A percentile compares a stretch with the other conserved stretches of the same genome.
phyloP scores from a whole-genome alignment of 108 stramenopile species.

The Nannochloropsis granulata region DNA sequence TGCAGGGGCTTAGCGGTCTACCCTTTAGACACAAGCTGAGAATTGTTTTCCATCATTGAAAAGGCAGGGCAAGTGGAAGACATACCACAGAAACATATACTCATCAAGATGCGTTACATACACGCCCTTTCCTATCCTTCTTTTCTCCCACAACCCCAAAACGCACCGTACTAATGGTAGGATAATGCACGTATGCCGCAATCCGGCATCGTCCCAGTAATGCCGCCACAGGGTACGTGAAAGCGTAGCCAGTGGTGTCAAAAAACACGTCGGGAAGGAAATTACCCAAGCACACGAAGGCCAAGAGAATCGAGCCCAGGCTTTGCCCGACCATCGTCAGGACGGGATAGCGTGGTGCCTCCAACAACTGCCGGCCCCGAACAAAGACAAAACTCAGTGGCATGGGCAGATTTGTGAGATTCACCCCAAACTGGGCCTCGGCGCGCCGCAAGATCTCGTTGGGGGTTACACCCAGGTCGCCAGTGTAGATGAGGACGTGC shows the following conservation, averaged over 20 bases:
- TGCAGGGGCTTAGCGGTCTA: no score
- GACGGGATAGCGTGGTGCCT: conserved; percentile 40
- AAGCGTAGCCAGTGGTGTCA: conserved; percentile 90
- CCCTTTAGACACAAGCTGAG: no score
- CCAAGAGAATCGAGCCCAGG: conserved; percentile 59
- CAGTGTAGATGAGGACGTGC: conserved; percentile 57
- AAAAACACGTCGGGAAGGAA: conserved; percentile 62
- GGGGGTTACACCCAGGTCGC: conserved; percentile 42
- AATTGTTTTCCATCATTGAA: no score
- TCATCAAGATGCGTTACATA: neutral
- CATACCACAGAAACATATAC: neutral
- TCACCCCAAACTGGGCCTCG: conserved; percentile 29
- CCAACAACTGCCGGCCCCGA: conserved; percentile 28
- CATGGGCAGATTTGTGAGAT: conserved; percentile 8
- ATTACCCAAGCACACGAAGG: conserved; percentile 44
- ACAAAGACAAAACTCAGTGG: conserved; percentile 50
- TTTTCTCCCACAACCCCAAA: no score
- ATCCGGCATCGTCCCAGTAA: conserved; percentile 47
- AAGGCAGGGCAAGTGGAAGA: neutral
- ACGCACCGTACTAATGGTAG: conserved; percentile 69
- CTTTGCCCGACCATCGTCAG: conserved; percentile 75
- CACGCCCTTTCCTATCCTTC: no score
- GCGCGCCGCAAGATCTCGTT: conserved; percentile 24
- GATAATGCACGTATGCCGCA: conserved; percentile 91
- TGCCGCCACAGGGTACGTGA: conserved; percentile 67